Base-by-base conservation (phyloP, 768 basidiomycete genomes). In the Suillus decipiens region DNA sequence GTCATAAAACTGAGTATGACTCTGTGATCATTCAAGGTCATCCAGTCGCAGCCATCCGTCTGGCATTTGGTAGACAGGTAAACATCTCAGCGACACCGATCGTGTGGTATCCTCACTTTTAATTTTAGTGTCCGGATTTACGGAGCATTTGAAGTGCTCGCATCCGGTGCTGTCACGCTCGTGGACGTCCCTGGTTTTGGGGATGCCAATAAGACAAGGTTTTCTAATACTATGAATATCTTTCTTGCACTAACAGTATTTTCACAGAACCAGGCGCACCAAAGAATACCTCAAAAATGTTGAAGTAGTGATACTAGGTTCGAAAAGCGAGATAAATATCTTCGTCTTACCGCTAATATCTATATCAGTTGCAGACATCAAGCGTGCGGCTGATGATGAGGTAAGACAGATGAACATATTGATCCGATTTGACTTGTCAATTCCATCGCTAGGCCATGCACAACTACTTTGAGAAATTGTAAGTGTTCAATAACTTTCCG, bases 161-260 rank as follows among this genome's bases (percentile, higher is more conserved):
- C 51, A 53, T 53, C 51, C 19, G 51, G 51, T 12, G 51, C 31
- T 0, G 19, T 53, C 31, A 34, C 51, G 11, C 51, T 53, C 19
- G 51, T 53, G 3, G 51, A 53, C 5, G 11, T 53, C 11, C 51
- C 51, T 34, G 51, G 33, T n/a, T 53, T 33, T 1, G 51, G 51
- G 19, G 51, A 53, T 34, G 51, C 51, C 31, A 53, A 53, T 6
- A 53, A 53, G n/a, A 53, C 51, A 33, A 53, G 51, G 51, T 53
- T 14, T 34, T 11, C 3, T 33, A 53, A 6, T 5, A 19, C 5
- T 33, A 11, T 33, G 5, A 0, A 53, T 33, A 33, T 19, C n/a
- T 51, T 19, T 0, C 9, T 51, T 12, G 11, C 51, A 19, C 51
- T 53, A 34, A 53, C 19, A 34, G 6, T 33, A 33, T 53, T 11